Evolutionary conservation across 345 rosid species (phyloP).

Genomic region (Aquilaria malaccensis): DNA sequence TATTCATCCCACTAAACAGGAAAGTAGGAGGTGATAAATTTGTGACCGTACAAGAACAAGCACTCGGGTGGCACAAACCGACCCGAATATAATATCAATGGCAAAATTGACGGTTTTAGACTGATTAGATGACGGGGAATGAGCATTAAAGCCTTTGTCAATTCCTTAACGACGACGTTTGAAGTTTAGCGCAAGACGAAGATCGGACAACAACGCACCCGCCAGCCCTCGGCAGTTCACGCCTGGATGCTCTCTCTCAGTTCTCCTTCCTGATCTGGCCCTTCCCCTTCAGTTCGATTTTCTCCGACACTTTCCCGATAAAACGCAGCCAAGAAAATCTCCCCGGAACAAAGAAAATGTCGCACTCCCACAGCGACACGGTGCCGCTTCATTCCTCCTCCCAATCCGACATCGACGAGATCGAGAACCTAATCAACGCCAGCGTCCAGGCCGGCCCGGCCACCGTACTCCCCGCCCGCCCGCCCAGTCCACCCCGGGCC

Average conservation of each 20-base stretch:
- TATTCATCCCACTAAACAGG: too few species aligned
- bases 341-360: conserved; percentile 33
- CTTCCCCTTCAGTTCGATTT: background rate
- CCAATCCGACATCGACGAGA: conserved; percentile 99
- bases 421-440: conserved; percentile 83
- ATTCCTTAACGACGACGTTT: too few species aligned
- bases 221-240: background rate
- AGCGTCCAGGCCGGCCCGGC: conserved; percentile 65
- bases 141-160: too few species aligned
- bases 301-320: conserved; percentile 13
- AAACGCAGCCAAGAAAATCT: background rate
- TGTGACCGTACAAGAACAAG: too few species aligned
- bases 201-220: background rate
- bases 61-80: too few species aligned
- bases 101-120: too few species aligned
- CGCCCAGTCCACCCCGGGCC: conserved; percentile 73
- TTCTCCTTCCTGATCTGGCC: too few species aligned
- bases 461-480: conserved; percentile 80
- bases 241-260: background rate
- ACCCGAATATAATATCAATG: too few species aligned
- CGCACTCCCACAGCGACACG: conserved; percentile 64
- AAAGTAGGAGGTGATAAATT: too few species aligned
- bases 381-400: conserved; percentile 75
- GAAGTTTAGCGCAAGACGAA: too few species aligned
- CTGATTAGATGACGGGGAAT: too few species aligned